Conservation (phyloP, 2,329 filamentous ascomycete species). For the Aspergillus pseudoglaucus region DNA sequence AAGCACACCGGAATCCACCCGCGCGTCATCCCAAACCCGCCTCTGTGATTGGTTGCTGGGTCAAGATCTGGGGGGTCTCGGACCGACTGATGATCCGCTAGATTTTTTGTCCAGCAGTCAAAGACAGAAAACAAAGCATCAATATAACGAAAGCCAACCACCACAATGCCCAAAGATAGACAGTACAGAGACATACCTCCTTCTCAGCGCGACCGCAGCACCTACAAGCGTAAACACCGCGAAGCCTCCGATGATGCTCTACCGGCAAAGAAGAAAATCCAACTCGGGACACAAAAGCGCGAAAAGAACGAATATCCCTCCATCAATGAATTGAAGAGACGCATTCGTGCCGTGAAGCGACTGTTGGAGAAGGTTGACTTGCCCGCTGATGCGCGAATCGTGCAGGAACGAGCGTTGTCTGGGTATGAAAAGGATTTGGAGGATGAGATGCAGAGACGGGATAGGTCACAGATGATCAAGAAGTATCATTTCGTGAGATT, state of each 20-base stretch:
- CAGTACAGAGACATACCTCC: slow-evolving; percentile 7
- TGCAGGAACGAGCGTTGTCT: slow-evolving; percentile 54
- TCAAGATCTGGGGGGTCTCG: slow-evolving; percentile 19
- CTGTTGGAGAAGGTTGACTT: slow-evolving; percentile 45
- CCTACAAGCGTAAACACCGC: slow-evolving; percentile 26
- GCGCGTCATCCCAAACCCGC: slow-evolving; percentile 10
- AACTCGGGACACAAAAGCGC: slow-evolving; percentile 11
- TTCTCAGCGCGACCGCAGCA: slow-evolving; percentile 11
- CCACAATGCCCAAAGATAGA: slow-evolving; percentile 10
- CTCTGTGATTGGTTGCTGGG: slow-evolving; percentile 19
- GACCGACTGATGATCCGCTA: slow-evolving; percentile 24
- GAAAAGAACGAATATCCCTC: slow-evolving; percentile 26
- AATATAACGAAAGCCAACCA: neutral
- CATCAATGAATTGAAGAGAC: slow-evolving; percentile 48
- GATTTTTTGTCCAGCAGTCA: slow-evolving; percentile 6
- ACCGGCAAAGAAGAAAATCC: slow-evolving; percentile 23
- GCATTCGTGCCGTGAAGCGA: slow-evolving; percentile 51
- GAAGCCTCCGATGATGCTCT: slow-evolving; percentile 20
- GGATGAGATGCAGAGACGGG: slow-evolving; percentile 43
- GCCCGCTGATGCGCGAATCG: slow-evolving; percentile 49
- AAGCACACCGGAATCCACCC: neutral
- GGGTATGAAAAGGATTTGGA: slow-evolving; percentile 52
- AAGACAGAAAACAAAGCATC: neutral
- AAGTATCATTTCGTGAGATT: slow-evolving; percentile 64
- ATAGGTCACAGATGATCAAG: slow-evolving; percentile 50